Conservation (phyloP, 202 grass and related monocot species). For the Setaria viridis region DNA sequence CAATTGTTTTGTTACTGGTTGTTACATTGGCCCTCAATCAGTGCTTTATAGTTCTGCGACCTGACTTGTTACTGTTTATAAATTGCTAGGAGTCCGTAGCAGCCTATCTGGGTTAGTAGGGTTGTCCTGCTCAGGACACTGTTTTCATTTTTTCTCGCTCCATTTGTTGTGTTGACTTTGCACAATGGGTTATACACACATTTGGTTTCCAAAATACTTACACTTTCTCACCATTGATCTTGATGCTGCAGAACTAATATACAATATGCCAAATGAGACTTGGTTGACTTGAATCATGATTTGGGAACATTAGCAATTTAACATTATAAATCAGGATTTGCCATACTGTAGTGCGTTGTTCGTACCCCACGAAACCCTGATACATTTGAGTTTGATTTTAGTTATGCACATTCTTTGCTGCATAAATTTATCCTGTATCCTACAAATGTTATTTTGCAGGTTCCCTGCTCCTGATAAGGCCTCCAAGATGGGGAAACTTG, state of each 20-base stretch:
- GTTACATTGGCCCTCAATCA: too few relatives aligned
- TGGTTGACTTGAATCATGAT: constrained; percentile 7
- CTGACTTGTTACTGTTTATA: neutral
- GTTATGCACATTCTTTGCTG: neutral
- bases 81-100: neutral
- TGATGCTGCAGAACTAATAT: neutral
- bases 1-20: too few relatives aligned
- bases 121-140: neutral
- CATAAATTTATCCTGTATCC: neutral
- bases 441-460: constrained; percentile 49
- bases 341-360: neutral
- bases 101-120: too few relatives aligned
- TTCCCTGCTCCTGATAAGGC: constrained; percentile 60
- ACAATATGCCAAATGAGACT: constrained; percentile 9
- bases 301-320: neutral
- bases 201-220: neutral
- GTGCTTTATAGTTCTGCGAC: neutral
- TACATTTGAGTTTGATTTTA: constrained; percentile 23
- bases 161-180: neutral
- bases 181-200: neutral
- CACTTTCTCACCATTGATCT: neutral
- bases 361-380: neutral
- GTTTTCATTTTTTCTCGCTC: neutral
- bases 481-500: constrained; percentile 65
- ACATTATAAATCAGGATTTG: constrained; percentile 3